Base-by-base conservation (phyloP, 805 yeast species). In the Kazachstania taianensis region DNA sequence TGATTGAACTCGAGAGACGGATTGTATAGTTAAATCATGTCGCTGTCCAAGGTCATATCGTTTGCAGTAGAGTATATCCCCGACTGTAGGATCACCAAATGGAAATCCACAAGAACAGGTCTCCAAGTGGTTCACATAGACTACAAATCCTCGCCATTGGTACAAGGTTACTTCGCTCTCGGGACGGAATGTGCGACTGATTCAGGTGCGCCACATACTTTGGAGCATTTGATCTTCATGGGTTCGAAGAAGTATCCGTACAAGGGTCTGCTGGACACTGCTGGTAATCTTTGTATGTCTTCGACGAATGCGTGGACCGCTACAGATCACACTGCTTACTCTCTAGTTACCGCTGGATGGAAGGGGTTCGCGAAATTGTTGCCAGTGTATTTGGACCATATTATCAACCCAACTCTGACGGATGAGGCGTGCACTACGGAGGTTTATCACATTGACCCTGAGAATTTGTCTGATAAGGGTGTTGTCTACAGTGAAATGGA, bases 401-500 rank as follows among this genome's bases (percentile, higher is more conserved):
- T 92, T 17, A 57, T 86, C 31, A 58, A 76, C 47, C 96, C 98
- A 2, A 83, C 94, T 0, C 62, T 92, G 35, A 80, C 94, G 1
- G 94, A 86, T 52, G 83, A 77, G 35, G 94, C 94, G 0, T 92
- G 94, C 49, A 63, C 79, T 36, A 92, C 98, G 1, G 98, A 92
- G 55, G 97, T 92, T 7, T 84, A 84, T 55, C 97, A 92, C 55
- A 73, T 92, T 31, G 97, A 92, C 55, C 95, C 94, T 2, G 70
- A 74, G 7, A 94, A 82, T 22, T 39, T 55, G 18, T 75, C 80
- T 44, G 98, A 92, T 48, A 85, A 85, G 55, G 98, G 98, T 48
- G 98, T 92, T 20, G 97, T 92, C 3, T 92, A 81, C 55, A 80
- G 94, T 36, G 98, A 92, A 61, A 92, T 92, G 97, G 96, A 84